These are phyloP conservation scores for Ceratobasidium sp. DNA, from an alignment of 1,284 basidiomycete genomes.

Conservation along the genomic window DNA sequence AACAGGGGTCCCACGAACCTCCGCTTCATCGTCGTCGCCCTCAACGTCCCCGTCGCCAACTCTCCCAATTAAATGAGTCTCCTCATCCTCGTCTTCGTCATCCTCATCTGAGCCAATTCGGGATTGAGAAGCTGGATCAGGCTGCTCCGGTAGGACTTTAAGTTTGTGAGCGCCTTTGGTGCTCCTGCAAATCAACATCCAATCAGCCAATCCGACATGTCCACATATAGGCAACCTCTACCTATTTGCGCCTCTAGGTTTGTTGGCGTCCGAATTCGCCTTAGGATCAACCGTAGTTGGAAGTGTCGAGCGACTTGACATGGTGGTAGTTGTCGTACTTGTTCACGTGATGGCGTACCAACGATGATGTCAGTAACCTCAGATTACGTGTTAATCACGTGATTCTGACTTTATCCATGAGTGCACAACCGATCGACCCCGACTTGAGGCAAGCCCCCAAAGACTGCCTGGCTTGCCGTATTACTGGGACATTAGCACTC, in stretches of 20 bases:
- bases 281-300: slow-evolving; percentile 13
- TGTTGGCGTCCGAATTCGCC: slow-evolving; percentile 6
- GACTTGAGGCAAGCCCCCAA: slow-evolving; percentile 2
- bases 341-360: slow-evolving; percentile 24
- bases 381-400: background rate
- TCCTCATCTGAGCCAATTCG: slow-evolving; percentile 33
- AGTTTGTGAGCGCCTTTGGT: slow-evolving; percentile 88
- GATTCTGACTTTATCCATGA: slow-evolving; percentile 12
- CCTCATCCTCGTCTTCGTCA: slow-evolving; percentile 40
- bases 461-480: slow-evolving; percentile 38
- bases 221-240: background rate
- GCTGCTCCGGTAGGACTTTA: slow-evolving; percentile 93
- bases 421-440: background rate
- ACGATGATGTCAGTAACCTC: background rate
- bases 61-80: slow-evolving; percentile 18
- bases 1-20: slow-evolving; percentile 41
- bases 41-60: slow-evolving; percentile 37
- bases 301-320: slow-evolving; percentile 25
- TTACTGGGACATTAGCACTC: slow-evolving; percentile 36
- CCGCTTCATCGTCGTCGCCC: slow-evolving; percentile 69
- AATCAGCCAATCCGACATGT: background rate
- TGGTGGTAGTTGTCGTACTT: background rate
- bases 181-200: slow-evolving; percentile 51
- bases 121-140: slow-evolving; percentile 54
- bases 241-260: slow-evolving; percentile 33